Conservation (phyloP, 805 yeast genomes). For the Zygotorulaspora florentina region DNA sequence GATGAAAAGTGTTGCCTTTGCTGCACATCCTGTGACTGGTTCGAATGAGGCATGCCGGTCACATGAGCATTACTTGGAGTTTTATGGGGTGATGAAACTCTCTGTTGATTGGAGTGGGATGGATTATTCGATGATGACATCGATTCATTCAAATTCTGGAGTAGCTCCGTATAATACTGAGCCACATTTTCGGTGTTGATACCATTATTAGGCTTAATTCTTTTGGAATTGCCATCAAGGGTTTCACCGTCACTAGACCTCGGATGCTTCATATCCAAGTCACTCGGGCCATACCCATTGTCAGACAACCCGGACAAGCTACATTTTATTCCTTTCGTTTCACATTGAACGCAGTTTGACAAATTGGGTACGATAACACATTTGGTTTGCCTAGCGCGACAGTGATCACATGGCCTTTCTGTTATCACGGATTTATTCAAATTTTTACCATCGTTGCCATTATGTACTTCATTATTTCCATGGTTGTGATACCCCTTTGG, state of each 20-base stretch:
- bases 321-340: slow-evolving; percentile 66
- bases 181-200: slow-evolving; percentile 10
- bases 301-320: slow-evolving; percentile 60
- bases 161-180: slow-evolving; percentile 24
- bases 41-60: slow-evolving; percentile 4
- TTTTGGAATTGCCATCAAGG: slow-evolving; percentile 21
- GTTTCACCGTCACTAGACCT: slow-evolving; percentile 24
- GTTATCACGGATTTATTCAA: slow-evolving; percentile 12
- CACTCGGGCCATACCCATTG: slow-evolving; percentile 2
- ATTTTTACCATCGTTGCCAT: slow-evolving; percentile 1
- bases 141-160: slow-evolving; percentile 23
- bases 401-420: slow-evolving; percentile 70
- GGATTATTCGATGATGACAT: slow-evolving; percentile 6
- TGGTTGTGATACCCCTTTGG: background rate
- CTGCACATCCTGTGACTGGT: slow-evolving; percentile 3
- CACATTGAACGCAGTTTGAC: slow-evolving; percentile 70
- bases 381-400: slow-evolving; percentile 72
- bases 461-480: background rate
- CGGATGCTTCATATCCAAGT: slow-evolving; percentile 17
- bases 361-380: slow-evolving; percentile 68
- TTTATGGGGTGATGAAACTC: slow-evolving; percentile 1
- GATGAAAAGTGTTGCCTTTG: slow-evolving; percentile 3
- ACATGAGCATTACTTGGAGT: slow-evolving; percentile 5
- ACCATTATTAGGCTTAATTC: slow-evolving; percentile 17
- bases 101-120: background rate